Conservation (phyloP, 371 early-diverging fungal species). For the Mortierella sp. region DNA sequence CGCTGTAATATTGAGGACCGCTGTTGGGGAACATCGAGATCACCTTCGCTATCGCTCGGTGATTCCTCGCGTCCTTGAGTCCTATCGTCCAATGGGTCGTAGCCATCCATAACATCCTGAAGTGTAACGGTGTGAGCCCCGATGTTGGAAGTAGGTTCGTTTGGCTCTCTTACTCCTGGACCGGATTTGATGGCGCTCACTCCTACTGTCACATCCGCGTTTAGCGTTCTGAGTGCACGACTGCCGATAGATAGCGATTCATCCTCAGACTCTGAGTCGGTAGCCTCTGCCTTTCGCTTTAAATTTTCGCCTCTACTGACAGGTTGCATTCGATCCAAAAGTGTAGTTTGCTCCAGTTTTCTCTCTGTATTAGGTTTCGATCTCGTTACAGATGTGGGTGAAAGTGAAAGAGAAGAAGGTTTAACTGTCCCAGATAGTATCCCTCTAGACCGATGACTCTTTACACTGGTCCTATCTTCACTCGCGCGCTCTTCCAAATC, state of each 20-base stretch:
- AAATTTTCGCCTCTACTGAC: background rate
- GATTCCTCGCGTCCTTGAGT: conserved; percentile 8
- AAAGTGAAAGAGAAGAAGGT: conserved; percentile 11
- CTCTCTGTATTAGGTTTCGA: background rate
- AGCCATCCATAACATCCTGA: conserved; percentile 32
- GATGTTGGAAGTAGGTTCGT: too few relatives aligned
- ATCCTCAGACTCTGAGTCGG: conserved; percentile 17
- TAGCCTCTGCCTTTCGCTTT: conserved; percentile 27
- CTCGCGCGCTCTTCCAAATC: background rate
- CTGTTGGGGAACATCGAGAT: background rate
- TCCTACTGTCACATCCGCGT: background rate
- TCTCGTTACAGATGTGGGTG: background rate
- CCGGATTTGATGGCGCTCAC: background rate
- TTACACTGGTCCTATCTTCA: background rate
- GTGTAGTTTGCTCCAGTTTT: conserved; percentile 27
- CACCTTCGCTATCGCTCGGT: conserved; percentile 38
- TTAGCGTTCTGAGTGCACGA: background rate
- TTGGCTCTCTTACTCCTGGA: too few relatives aligned
- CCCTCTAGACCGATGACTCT: background rate
- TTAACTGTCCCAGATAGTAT: conserved; percentile 2
- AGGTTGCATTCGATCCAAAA: conserved; percentile 11
- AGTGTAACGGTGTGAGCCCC: background rate
- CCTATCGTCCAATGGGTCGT: conserved; percentile 45
- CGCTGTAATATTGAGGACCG: conserved; percentile 18
- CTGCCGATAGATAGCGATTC: background rate